Base-by-base conservation (phyloP, 179 eudicot species). In the Beta lomatogona region DNA sequence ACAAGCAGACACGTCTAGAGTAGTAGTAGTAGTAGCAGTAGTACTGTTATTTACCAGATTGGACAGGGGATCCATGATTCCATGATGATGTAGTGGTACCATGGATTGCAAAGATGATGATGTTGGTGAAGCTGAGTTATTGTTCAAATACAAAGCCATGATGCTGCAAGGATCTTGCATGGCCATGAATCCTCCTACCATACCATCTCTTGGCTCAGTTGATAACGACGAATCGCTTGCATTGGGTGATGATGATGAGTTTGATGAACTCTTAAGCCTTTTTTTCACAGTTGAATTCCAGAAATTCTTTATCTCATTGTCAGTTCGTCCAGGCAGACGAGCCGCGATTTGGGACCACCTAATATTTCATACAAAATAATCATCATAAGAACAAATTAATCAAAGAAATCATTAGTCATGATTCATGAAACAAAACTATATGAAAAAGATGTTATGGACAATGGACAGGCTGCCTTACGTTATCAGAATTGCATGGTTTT, bases 291-390 rank as follows among this genome's bases (percentile, higher is more conserved):
- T 94, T 16, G 98, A 94, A 63, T 94, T 94, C 98, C 98, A 94
- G 48, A 91, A 94, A 16, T 94, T 94, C 85, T 94, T 94, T 28
- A 94, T 94, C 53, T 94, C 98, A 55, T 94, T 94, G 63, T 94
- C 98, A 0, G 98, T 94, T 31, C 98, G 87, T 22, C 98, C 98
- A 0, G 98, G 98, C 84, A 94, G 80, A 18, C 95, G 92, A 59
- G 95, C 89, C 2, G 98, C 98, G 14, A 94, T 94, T 66, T 93
- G 95, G 19, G 98, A 94, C 98, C 98, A 94, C 90, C 98, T 94
- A 69, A 71, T n/a, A 54, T 13, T 70, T 45, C 61, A 52, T 46
- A 71, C n/a, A 4, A 63, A 18, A 75, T 71, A 65, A 41, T 6
- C 21, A 75, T 45, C 52, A 69, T 48, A 6, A 74, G n/a, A n/a